Percentiles rank a stretch among this genome's conserved stretches.
Evolutionary conservation across 306 rosid genomes (phyloP).

Genomic region (Fragaria nilgerrensis): DNA sequence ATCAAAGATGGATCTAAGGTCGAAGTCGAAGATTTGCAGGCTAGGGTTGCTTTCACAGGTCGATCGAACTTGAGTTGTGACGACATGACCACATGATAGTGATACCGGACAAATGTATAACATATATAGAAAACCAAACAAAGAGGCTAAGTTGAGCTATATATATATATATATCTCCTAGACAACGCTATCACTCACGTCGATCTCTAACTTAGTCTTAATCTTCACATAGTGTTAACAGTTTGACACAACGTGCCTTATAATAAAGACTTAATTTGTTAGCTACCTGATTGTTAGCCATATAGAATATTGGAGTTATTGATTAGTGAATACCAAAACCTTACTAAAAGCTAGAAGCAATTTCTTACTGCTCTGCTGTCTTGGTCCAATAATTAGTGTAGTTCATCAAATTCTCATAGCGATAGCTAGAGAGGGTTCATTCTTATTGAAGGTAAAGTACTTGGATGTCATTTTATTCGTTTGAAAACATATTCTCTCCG

Average conservation of each 20-base stretch:
- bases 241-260: conserved; percentile 2
- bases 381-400: background rate
- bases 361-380: background rate
- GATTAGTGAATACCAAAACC: background rate
- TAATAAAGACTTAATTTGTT: background rate
- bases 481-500: too few relatives aligned
- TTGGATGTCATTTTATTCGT: too few relatives aligned
- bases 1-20: background rate
- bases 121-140: background rate
- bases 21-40: conserved; percentile 12
- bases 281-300: background rate
- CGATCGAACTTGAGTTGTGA: conserved; percentile 23
- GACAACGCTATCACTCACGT: background rate
- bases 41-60: conserved; percentile 26
- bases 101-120: conserved; percentile 21
- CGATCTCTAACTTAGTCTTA: background rate
- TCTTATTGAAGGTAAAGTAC: too few relatives aligned
- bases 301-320: background rate
- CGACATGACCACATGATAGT: conserved; percentile 38
- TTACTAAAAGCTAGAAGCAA: background rate
- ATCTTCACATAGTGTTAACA: background rate
- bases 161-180: background rate
- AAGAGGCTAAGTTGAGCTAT: background rate
- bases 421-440: background rate
- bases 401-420: background rate